A percentile compares a stretch with the other conserved stretches of the same genome.
These are phyloP conservation scores for Alternaria gansuensis DNA, from an alignment of 2,329 filamentous ascomycete genomes.

Conservation along the genomic window DNA sequence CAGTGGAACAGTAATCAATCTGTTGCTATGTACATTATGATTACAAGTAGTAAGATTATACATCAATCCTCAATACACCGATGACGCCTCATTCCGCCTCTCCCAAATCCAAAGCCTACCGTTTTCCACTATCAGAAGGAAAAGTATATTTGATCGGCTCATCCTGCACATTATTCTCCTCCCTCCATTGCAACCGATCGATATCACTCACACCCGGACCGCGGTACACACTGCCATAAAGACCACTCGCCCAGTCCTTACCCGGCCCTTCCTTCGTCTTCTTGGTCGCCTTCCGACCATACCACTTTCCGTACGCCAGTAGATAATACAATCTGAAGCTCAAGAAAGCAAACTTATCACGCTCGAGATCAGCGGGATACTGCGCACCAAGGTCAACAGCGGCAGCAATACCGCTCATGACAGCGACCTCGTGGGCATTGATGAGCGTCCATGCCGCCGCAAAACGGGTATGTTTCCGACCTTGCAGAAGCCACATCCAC, in stretches of 20 bases:
- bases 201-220: constrained; percentile 65
- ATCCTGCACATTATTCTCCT: constrained; percentile 51
- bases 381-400: constrained; percentile 73
- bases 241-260: constrained; percentile 64
- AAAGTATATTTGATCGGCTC: constrained; percentile 20
- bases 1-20: constrained; percentile 29
- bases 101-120: background rate
- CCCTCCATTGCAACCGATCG: constrained; percentile 65
- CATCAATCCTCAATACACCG: background rate
- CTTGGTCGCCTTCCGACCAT: constrained; percentile 55
- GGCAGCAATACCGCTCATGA: constrained; percentile 74
- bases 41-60: background rate
- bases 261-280: constrained; percentile 60
- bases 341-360: constrained; percentile 69
- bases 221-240: constrained; percentile 68
- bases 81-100: background rate
- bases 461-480: constrained; percentile 68
- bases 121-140: constrained; percentile 27
- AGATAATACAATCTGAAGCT: constrained; percentile 70
- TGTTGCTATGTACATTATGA: background rate
- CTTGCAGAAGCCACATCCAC: constrained; percentile 76
- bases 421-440: constrained; percentile 74
- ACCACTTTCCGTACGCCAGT: constrained; percentile 69
- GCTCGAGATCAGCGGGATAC: constrained; percentile 69
- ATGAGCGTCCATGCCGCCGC: constrained; percentile 75